Evolutionary conservation across 225 moss, liverwort and hornwort genomes (phyloP).

Genomic region (Ulota crispa): DNA sequence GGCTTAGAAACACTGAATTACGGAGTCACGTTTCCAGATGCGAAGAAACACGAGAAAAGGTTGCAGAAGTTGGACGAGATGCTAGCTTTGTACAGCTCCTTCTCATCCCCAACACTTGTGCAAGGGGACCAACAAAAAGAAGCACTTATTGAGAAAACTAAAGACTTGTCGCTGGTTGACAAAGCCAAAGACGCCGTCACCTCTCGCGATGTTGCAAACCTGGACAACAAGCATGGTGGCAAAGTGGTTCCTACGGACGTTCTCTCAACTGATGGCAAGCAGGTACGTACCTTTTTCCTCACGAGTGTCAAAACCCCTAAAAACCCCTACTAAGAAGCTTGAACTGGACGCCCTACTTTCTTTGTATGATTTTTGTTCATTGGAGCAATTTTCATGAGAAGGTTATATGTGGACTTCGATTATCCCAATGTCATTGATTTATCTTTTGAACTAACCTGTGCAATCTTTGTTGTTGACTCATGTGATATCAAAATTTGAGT

Average conservation of each 20-base stretch:
- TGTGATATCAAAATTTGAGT: too few relatives aligned
- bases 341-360: background rate
- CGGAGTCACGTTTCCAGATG: slow-evolving; percentile 75
- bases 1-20: slow-evolving; percentile 58
- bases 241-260: slow-evolving; percentile 56
- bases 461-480: background rate
- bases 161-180: slow-evolving; percentile 16
- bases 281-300: slow-evolving; percentile 12
- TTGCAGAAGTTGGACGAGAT: slow-evolving; percentile 53
- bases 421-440: background rate
- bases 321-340: background rate
- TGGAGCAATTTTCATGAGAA: background rate
- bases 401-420: background rate
- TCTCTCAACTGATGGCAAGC: slow-evolving; percentile 53
- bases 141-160: slow-evolving; percentile 26
- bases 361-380: too few relatives aligned
- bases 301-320: background rate
- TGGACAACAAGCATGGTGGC: slow-evolving; percentile 46
- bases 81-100: slow-evolving; percentile 58
- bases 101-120: slow-evolving; percentile 69
- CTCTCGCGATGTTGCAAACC: slow-evolving; percentile 22
- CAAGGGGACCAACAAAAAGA: slow-evolving; percentile 51
- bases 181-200: background rate
- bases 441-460: background rate
- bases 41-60: slow-evolving; percentile 37